Conservation (phyloP, 306 rosid species). For the Gynostemma pentaphyllum region DNA sequence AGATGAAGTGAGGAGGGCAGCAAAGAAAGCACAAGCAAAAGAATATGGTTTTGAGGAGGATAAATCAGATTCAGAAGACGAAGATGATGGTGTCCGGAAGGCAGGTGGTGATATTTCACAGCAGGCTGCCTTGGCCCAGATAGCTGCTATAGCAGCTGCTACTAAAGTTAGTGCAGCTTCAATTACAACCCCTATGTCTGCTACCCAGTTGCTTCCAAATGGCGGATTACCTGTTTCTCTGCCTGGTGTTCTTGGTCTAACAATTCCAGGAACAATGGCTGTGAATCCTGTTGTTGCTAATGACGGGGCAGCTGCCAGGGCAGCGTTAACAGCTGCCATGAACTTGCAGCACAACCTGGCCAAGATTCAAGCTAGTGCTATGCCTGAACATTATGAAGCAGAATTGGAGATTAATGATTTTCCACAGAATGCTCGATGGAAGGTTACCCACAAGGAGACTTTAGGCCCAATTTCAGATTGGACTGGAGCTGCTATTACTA, state of each 20-base stretch:
- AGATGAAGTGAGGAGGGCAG: slow-evolving; percentile 92
- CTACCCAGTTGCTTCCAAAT: slow-evolving; percentile 48
- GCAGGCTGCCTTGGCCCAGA: slow-evolving; percentile 76
- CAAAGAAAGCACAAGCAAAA: slow-evolving; percentile 94
- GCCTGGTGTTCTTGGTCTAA: slow-evolving; percentile 48
- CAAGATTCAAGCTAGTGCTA: slow-evolving; percentile 69
- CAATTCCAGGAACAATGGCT: slow-evolving; percentile 30
- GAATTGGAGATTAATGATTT: slow-evolving; percentile 93
- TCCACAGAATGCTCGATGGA: slow-evolving; percentile 97
- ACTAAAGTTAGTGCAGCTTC: slow-evolving; percentile 42
- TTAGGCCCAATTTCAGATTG: slow-evolving; percentile 83
- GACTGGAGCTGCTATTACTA: slow-evolving; percentile 97
- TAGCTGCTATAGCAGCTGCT: slow-evolving; percentile 60
- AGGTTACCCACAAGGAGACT: slow-evolving; percentile 95
- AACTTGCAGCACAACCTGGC: slow-evolving; percentile 84
- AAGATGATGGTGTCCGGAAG: slow-evolving; percentile 77
- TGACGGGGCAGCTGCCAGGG: slow-evolving; percentile 78
- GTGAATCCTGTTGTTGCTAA: slow-evolving; percentile 32
- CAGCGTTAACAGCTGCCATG: slow-evolving; percentile 69
- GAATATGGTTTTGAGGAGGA: slow-evolving; percentile 97
- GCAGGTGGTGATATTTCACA: slow-evolving; percentile 78
- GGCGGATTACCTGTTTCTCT: slow-evolving; percentile 54
- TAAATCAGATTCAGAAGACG: slow-evolving; percentile 92
- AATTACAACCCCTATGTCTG: slow-evolving; percentile 36
- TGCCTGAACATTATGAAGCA: slow-evolving; percentile 91